Conservation (phyloP, 306 rosid species). For the Cajanus cajan region DNA sequence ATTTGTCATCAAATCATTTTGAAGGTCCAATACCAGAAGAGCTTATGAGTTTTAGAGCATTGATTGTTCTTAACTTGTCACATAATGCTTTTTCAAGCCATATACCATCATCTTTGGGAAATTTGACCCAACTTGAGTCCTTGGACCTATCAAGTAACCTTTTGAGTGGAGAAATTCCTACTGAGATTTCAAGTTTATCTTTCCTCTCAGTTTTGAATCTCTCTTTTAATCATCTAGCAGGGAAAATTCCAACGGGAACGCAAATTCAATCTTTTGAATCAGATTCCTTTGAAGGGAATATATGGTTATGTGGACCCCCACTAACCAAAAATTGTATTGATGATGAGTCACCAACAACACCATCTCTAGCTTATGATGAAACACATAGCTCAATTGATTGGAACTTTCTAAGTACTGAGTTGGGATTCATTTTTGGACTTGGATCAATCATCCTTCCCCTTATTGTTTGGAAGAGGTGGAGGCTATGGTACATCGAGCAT, state of each 20-base stretch:
- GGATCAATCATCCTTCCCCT: background rate
- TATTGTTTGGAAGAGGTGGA: slow-evolving; percentile 13
- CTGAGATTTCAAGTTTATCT: background rate
- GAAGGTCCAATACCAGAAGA: slow-evolving; percentile 20
- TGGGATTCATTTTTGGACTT: slow-evolving; percentile 26
- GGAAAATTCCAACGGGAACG: slow-evolving; percentile 28
- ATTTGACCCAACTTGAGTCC: slow-evolving; percentile 29
- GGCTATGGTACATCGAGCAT: background rate
- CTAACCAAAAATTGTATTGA: background rate
- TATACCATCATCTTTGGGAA: slow-evolving; percentile 40
- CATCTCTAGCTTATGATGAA: background rate
- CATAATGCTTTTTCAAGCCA: slow-evolving; percentile 26
- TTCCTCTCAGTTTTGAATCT: slow-evolving; percentile 38
- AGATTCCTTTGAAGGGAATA: slow-evolving; percentile 30
- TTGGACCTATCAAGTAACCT: slow-evolving; percentile 38
- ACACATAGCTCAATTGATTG: background rate
- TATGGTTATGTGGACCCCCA: slow-evolving; percentile 33
- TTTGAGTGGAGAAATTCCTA: slow-evolving; percentile 31
- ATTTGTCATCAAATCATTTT: slow-evolving; percentile 27
- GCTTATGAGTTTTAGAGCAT: slow-evolving; percentile 8
- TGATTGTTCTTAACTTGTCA: slow-evolving; percentile 30
- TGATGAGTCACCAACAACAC: background rate
- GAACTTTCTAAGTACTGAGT: slow-evolving; percentile 4
- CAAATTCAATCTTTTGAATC: slow-evolving; percentile 31
- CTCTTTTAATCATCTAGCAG: slow-evolving; percentile 34